phyloP scores from a whole-genome alignment of 1,284 basidiomycete species.

The Schizophyllum amplum region DNA sequence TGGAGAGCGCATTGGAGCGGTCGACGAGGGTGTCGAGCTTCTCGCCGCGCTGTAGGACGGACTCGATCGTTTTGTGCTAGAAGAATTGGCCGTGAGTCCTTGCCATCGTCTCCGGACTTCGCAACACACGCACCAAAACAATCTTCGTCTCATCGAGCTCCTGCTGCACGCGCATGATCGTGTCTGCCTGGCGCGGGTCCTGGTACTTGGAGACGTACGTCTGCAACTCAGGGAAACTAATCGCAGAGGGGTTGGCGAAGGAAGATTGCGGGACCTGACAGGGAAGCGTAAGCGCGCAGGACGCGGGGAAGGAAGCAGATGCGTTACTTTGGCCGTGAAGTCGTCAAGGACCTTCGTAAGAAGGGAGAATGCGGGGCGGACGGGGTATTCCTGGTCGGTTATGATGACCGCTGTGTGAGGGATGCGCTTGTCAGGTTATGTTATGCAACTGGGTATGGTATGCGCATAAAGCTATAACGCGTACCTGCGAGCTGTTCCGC shows the following conservation, averaged over 20 bases:
- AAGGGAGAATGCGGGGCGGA: conserved; percentile 93
- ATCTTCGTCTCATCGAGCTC: conserved; percentile 99
- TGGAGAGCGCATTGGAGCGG: conserved; percentile 84
- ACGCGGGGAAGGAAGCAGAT: conserved; percentile 64
- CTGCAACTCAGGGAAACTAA: conserved; percentile 12
- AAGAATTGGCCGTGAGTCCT: conserved; percentile 5
- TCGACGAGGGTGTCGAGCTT: conserved; percentile 97
- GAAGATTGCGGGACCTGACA: conserved; percentile 7
- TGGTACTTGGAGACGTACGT: conserved; percentile 92
- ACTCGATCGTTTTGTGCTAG: conserved; percentile 99
- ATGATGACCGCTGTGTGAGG: conserved; percentile 73
- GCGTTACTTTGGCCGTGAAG: conserved; percentile 66
- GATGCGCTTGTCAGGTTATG: too few relatives aligned
- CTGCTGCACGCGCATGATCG: conserved; percentile 97
- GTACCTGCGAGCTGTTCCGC: conserved; percentile 72
- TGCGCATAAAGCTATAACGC: conserved; percentile 18
- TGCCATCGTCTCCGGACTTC: not conserved
- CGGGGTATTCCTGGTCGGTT: conserved; percentile 94
- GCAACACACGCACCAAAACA: conserved; percentile 67
- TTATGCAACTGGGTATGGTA: not conserved
- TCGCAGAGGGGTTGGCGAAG: conserved; percentile 10
- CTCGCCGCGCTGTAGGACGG: conserved; percentile 93
- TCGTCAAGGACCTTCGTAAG: conserved; percentile 94
- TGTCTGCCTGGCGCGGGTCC: conserved; percentile 96
- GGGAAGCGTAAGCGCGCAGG: conserved; percentile 28